Evolutionary conservation across 2,329 filamentous ascomycete genomes (phyloP).

Genomic region (Hypoxylon rubiginosum): DNA sequence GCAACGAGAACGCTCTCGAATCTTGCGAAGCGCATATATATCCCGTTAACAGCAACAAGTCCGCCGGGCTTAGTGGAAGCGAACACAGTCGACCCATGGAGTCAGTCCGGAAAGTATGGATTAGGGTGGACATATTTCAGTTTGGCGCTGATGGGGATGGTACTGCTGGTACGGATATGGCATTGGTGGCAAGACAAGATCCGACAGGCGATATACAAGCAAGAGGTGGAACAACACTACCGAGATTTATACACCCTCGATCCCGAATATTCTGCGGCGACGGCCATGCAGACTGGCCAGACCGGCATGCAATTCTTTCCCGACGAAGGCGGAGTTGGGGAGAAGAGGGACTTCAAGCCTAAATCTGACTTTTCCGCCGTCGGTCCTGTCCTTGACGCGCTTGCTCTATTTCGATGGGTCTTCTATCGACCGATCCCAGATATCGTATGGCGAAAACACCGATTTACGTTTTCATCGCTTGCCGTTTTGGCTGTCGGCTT

Average conservation of each 20-base stretch:
- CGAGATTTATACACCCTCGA: constrained; percentile 66
- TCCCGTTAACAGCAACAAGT: constrained; percentile 71
- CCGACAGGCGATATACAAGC: constrained; percentile 88
- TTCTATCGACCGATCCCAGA: constrained; percentile 90
- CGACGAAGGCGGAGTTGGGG: constrained; percentile 68
- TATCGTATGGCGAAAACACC: constrained; percentile 74
- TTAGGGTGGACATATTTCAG: constrained; percentile 91
- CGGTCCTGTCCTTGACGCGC: constrained; percentile 78
- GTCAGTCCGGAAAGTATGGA: constrained; percentile 85
- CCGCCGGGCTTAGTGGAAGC: constrained; percentile 73
- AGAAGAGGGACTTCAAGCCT: constrained; percentile 69
- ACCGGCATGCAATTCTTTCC: constrained; percentile 82
- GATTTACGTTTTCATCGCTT: constrained; percentile 85
- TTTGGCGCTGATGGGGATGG: constrained; percentile 75
- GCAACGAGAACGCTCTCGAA: constrained; percentile 54
- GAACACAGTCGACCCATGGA: constrained; percentile 81
- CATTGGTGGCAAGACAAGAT: constrained; percentile 96
- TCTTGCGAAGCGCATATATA: constrained; percentile 69
- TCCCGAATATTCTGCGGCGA: constrained; percentile 59
- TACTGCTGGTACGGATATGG: constrained; percentile 81
- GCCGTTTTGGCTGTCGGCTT: constrained; percentile 77
- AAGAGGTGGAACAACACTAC: constrained; percentile 78
- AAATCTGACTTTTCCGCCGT: constrained; percentile 84
- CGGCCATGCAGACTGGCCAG: constrained; percentile 63
- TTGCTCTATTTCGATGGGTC: constrained; percentile 88